Evolutionary conservation across 352 stramenopile species (phyloP).

Genomic region (Phytophthora pistaciae): DNA sequence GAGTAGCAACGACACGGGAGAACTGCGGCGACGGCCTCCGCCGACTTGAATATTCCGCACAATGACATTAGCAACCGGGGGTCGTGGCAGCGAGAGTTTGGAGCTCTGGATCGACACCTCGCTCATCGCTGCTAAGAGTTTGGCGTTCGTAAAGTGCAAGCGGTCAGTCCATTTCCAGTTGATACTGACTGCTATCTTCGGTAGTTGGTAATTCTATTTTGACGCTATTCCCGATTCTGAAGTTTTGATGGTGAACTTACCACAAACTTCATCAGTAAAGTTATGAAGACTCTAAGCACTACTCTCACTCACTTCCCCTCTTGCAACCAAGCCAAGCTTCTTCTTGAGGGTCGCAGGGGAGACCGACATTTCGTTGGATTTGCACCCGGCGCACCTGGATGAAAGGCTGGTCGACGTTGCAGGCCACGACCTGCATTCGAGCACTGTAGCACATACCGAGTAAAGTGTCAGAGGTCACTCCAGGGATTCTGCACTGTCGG

Average conservation of each 20-base stretch:
- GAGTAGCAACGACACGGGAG: neutral
- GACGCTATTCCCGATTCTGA: neutral
- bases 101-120: slow-evolving; percentile 3
- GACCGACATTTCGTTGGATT: slow-evolving; percentile 17
- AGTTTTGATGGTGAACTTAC: neutral
- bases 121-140: neutral
- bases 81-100: neutral
- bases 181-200: neutral
- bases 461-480: slow-evolving; percentile 5
- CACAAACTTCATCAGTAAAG: neutral
- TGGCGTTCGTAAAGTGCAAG: neutral
- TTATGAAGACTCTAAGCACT: neutral
- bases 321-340: slow-evolving; percentile 31
- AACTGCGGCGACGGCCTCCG: neutral
- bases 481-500: slow-evolving; percentile 18
- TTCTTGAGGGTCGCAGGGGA: slow-evolving; percentile 14
- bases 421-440: slow-evolving; percentile 29
- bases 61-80: neutral
- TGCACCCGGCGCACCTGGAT: slow-evolving; percentile 17
- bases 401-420: slow-evolving; percentile 20
- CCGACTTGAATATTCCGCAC: neutral
- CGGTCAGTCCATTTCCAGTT: too few species aligned
- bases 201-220: neutral
- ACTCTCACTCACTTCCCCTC: neutral
- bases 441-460: slow-evolving; percentile 32